phyloP scores from a whole-genome alignment of 495 filamentous ascomycete genomes.

The Hypoxylon cercidicola region DNA sequence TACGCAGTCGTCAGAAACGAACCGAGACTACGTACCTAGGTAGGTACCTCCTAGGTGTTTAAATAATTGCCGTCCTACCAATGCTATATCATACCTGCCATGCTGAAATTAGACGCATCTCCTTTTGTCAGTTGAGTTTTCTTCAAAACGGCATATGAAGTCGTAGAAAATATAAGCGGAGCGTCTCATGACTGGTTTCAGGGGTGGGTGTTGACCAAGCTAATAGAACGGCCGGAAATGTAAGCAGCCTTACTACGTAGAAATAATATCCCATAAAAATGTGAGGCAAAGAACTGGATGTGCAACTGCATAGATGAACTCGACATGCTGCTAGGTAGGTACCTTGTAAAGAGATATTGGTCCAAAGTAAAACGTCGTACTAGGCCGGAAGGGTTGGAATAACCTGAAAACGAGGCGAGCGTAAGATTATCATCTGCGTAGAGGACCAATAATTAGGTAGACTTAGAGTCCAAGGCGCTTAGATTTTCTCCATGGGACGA shows the following conservation, averaged over 20 bases:
- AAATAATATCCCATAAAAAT: slow-evolving; percentile 7
- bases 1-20: slow-evolving; percentile 15
- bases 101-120: slow-evolving; percentile 7
- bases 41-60: slow-evolving; percentile 8
- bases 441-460: slow-evolving; percentile 17
- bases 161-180: neutral
- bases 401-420: slow-evolving; percentile 17
- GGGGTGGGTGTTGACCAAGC: neutral
- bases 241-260: neutral
- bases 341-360: slow-evolving; percentile 1
- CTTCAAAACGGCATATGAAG: neutral
- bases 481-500: slow-evolving; percentile 19
- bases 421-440: slow-evolving; percentile 40
- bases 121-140: no score
- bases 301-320: slow-evolving; percentile 9
- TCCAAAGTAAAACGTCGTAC: slow-evolving; percentile 4
- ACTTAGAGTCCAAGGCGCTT: slow-evolving; percentile 22
- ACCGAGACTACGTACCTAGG: slow-evolving; percentile 14
- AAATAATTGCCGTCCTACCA: slow-evolving; percentile 19
- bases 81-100: neutral
- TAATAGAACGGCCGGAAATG: neutral
- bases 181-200: slow-evolving; percentile 3
- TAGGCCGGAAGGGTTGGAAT: slow-evolving; percentile 9
- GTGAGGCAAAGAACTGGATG: slow-evolving; percentile 1
- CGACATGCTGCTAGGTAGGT: slow-evolving; percentile 9